These are phyloP conservation scores for Xylaria digitata DNA, from an alignment of 2,329 filamentous ascomycete genomes.

Conservation along the genomic window DNA sequence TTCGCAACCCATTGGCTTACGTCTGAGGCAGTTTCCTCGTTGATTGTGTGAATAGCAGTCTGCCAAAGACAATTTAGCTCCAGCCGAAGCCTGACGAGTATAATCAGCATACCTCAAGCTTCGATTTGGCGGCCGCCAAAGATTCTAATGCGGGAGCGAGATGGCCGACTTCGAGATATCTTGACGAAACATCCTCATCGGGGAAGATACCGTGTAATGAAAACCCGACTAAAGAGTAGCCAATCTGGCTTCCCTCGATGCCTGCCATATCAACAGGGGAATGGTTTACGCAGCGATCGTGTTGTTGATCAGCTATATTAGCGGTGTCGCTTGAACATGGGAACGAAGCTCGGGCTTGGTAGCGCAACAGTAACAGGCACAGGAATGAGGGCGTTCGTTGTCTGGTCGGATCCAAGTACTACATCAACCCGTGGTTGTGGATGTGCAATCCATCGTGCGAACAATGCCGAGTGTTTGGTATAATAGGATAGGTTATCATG, in stretches of 20 bases:
- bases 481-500: neutral
- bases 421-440: neutral
- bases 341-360: neutral
- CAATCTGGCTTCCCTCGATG: constrained; percentile 53
- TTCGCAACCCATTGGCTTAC: constrained; percentile 88
- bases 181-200: constrained; percentile 58
- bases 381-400: constrained; percentile 1
- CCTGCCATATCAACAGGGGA: constrained; percentile 44
- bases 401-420: neutral
- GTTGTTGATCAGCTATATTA: constrained; percentile 9
- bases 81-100: neutral
- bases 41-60: constrained; percentile 79
- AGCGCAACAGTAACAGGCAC: neutral
- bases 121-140: constrained; percentile 56
- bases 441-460: neutral
- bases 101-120: constrained; percentile 56
- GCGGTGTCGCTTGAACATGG: constrained; percentile 1
- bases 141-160: constrained; percentile 57
- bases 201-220: constrained; percentile 62
- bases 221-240: constrained; percentile 73
- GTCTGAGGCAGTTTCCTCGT: constrained; percentile 79
- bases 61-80: constrained; percentile 49
- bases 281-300: neutral
- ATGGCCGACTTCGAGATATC: constrained; percentile 50
- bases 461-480: no score